These are phyloP conservation scores for Penicillium antarcticum DNA, from an alignment of 495 filamentous ascomycete genomes.

Conservation along the genomic window DNA sequence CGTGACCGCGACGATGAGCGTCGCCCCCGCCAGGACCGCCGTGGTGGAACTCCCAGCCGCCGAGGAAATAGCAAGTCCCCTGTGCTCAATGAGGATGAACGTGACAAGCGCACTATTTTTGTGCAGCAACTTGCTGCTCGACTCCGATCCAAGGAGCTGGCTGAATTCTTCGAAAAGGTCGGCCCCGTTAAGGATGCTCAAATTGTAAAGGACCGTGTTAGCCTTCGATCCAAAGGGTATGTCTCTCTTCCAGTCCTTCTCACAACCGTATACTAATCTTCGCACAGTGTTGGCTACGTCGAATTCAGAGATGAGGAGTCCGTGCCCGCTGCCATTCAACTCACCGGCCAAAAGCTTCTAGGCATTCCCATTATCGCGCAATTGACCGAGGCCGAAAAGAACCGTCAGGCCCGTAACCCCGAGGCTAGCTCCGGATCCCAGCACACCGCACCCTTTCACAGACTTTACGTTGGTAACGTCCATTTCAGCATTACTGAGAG, in stretches of 20 bases:
- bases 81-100: slow-evolving; percentile 88
- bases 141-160: slow-evolving; percentile 86
- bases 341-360: slow-evolving; percentile 98
- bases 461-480: slow-evolving; percentile 98
- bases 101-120: slow-evolving; percentile 94
- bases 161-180: slow-evolving; percentile 93
- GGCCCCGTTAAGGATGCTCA: slow-evolving; percentile 96
- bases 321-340: slow-evolving; percentile 88
- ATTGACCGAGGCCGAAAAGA: slow-evolving; percentile 98
- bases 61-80: slow-evolving; percentile 50
- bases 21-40: slow-evolving; percentile 47
- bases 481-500: slow-evolving; percentile 99
- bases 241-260: slow-evolving; percentile 22
- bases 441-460: slow-evolving; percentile 89
- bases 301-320: slow-evolving; percentile 98
- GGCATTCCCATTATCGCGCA: slow-evolving; percentile 98
- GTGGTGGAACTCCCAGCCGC: slow-evolving; percentile 50
- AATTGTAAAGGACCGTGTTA: slow-evolving; percentile 98
- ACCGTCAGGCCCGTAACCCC: slow-evolving; percentile 87
- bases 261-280: slow-evolving; percentile 5
- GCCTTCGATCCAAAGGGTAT: slow-evolving; percentile 96
- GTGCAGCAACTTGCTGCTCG: slow-evolving; percentile 96
- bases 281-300: slow-evolving; percentile 89
- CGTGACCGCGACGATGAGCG: slow-evolving; percentile 24
- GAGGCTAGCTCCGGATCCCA: slow-evolving; percentile 63